Evolutionary conservation across 129 eudicot species (phyloP), one percentile per base, ranked within the genome.

Genomic region (Gnaphalium uliginosum): DNA sequence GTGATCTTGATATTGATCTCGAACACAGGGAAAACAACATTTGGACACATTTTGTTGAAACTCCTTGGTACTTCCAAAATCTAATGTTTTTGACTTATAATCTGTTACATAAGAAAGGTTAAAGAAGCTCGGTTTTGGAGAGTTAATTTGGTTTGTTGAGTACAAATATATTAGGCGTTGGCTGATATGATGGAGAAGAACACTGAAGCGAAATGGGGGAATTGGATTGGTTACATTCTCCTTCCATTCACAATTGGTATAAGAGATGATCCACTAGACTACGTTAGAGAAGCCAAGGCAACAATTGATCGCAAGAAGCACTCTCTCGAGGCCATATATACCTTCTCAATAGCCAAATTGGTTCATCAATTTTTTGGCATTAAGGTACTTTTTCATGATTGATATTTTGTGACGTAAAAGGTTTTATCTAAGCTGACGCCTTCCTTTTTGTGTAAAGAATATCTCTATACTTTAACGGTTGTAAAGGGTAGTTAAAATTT

Each of bases 151-250:
- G 53, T 21, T n/a, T 27, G 21, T 24, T 8, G 43, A 27, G 75
- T 26, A 69, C 14, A 26, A 11, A 35, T 4, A 41, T 46, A 24
- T 33, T 58, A 88, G 90, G 93, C 81, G 6, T 71, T 86, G 43
- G 83, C 87, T 21, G 88, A 85, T 71, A 83, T 88, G 85, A 88
- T 86, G 93, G 85, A 83, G 77, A 86, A 81, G 60, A 75, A 79
- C 56, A 71, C 81, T 0, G 78, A 88, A 65, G 86, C 82, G 0
- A 86, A 71, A 66, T 83, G 84, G 85, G 94, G 94, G 9, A 86
- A 86, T 66, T 78, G 79, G 82, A 64, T 81, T 4, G 87, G 88
- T n/a, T 86, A 66, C 60, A 83, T 84, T 61, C 76, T 86, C 5
- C 75, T 88, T 10, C 88, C 90, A 27, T 86, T 88, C 60, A 77